Base-by-base conservation (phyloP, 306 rosid genomes). In the Ceratonia siliqua region DNA sequence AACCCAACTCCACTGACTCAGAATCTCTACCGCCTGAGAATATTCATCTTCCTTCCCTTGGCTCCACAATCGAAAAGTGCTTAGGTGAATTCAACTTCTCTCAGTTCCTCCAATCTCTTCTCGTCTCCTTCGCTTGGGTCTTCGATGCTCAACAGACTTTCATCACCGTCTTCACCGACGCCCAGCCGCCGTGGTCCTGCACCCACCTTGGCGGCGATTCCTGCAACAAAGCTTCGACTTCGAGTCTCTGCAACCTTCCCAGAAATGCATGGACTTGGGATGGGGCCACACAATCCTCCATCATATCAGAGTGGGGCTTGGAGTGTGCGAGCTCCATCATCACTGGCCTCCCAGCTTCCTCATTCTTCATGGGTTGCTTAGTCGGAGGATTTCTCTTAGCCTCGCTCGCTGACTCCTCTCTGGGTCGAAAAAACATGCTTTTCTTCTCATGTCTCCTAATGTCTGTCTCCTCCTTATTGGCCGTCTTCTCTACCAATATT, bases 81-180 rank as follows among this genome's bases (percentile, higher is more conserved):
- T 48, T 89, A 1, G 88, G 87, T 10, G 82, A 83, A 2, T 74
- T 87, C 69, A 82, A 80, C 1, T 82, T 81, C 83, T 9, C 41
- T 13, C 96, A 91, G 18, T 72, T 87, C 76, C 50, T 89, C 25
- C 90, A 87, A 80, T 85, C 91, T 15, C 0, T 68, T 24, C 73
- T 88, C 1, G 83, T 85, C 17, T 82, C 93, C 3, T 28, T 82
- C 1, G 85, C 91, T 5, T 91, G 89, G 88, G 7, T 78, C 27
- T 91, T 88, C 24, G 90, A 91, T 27, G 91, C 87, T 0, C 93
- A 88, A 55, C 93, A 90, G 67, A 80, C 85, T 3, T 91, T 91
- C 83, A 71, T 88, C 5, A 55, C 68, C 30, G 80, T 88, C 77
- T 87, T 91, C 90, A 79, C 91, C 0, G 89, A 88, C 15, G 79